Conservation (phyloP, 2,329 filamentous ascomycete species). For the Claviceps sp. region DNA sequence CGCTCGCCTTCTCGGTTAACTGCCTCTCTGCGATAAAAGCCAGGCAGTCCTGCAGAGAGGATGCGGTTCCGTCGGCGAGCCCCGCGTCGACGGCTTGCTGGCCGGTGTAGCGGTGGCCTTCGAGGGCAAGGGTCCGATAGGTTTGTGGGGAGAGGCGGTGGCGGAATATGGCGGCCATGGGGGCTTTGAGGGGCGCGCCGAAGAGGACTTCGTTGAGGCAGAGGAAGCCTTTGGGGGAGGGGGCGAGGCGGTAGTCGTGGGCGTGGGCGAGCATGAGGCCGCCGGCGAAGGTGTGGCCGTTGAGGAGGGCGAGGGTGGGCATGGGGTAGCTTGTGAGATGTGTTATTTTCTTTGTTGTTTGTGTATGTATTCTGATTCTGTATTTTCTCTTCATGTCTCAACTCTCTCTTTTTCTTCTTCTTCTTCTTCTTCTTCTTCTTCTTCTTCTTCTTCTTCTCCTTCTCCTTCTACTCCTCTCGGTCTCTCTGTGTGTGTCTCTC, state of each 20-base stretch:
- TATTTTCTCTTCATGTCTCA: not conserved
- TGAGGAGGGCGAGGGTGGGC: conserved; percentile 68
- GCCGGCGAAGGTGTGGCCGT: conserved; percentile 70
- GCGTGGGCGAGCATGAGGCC: conserved; percentile 63
- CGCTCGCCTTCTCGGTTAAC: conserved; percentile 47
- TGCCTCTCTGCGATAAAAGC: conserved; percentile 44
- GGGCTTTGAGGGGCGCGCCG: conserved; percentile 57
- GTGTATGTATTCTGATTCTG: not conserved
- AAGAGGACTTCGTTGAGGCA: conserved; percentile 77
- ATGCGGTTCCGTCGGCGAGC: conserved; percentile 53
- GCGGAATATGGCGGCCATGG: conserved; percentile 64
- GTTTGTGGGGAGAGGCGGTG: conserved; percentile 46
- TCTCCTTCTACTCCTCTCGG: not conserved
- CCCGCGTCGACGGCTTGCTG: conserved; percentile 50
- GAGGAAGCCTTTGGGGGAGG: conserved; percentile 54
- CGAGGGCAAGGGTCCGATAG: conserved; percentile 56
- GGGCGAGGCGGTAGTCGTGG: conserved; percentile 74
- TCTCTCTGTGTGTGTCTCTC: not conserved
- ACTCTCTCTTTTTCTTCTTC: not conserved
- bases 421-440: not conserved
- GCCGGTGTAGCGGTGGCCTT: conserved; percentile 54
- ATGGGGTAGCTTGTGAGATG: conserved; percentile 63
- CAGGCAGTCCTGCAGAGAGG: conserved; percentile 43
- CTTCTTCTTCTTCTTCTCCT: not conserved
- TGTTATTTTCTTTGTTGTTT: conserved; percentile 35